phyloP scores from a whole-genome alignment of 768 basidiomycete species.

The Strobilomyces confusus region DNA sequence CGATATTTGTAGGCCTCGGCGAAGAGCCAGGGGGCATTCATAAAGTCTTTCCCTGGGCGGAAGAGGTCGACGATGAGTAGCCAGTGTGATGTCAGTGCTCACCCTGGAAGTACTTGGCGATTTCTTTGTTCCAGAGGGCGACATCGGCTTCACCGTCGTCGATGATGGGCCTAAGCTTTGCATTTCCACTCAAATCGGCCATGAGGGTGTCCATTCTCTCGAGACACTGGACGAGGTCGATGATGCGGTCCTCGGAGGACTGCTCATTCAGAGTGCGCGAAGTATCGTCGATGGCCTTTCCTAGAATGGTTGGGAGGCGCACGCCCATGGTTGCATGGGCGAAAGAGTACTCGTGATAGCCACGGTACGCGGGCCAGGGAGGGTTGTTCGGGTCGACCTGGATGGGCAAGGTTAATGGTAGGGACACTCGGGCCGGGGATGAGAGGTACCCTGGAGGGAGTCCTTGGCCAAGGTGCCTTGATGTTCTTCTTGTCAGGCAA shows the following conservation, averaged over 20 bases:
- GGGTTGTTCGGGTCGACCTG: conserved; percentile 82
- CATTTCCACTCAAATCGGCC: conserved; percentile 79
- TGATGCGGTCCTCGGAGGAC: conserved; percentile 74
- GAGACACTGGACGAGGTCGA: conserved; percentile 83
- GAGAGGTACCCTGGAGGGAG: conserved; percentile 58
- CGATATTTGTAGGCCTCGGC: conserved; percentile 95
- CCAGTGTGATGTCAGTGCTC: conserved; percentile 14
- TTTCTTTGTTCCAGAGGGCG: conserved; percentile 95
- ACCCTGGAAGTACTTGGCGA: conserved; percentile 92
- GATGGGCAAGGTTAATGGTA: not conserved
- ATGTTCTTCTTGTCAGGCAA: conserved; percentile 71
- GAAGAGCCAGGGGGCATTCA: conserved; percentile 96
- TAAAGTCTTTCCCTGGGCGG: conserved; percentile 78
- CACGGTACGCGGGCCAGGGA: conserved; percentile 77
- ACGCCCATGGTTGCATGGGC: conserved; percentile 94
- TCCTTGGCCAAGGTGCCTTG: conserved; percentile 68
- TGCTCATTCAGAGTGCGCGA: conserved; percentile 86
- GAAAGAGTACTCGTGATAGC: conserved; percentile 79
- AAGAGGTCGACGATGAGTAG: not conserved
- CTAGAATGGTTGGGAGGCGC: conserved; percentile 92
- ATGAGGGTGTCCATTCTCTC: conserved; percentile 89
- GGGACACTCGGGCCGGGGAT: not conserved
- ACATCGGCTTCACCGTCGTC: conserved; percentile 93
- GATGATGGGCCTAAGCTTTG: conserved; percentile 79
- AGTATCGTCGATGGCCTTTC: conserved; percentile 92